Conservation (phyloP, 2,329 filamentous ascomycete species). For the Colletotrichum chlorophyti region DNA sequence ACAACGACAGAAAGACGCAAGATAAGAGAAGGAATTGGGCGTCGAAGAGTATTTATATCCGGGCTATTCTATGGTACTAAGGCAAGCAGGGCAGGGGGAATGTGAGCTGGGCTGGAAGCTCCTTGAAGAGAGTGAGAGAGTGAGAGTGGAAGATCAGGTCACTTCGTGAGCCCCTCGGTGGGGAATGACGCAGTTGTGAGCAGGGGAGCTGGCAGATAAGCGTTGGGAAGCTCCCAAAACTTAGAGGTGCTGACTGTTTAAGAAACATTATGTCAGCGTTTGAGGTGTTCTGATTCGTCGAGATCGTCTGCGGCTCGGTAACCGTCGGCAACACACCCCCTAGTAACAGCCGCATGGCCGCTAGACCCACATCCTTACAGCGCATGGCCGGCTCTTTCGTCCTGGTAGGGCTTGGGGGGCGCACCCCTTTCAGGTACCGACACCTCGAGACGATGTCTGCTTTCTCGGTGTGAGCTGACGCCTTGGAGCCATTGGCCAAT, state of each 20-base stretch:
- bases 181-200: constrained; percentile 22
- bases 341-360: constrained; percentile 15
- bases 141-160: constrained; percentile 22
- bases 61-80: not conserved
- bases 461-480: not conserved
- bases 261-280: not conserved
- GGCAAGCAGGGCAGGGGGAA: too few relatives aligned
- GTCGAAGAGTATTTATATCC: constrained; percentile 10
- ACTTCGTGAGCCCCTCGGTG: constrained; percentile 27
- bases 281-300: constrained; percentile 1
- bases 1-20: not conserved
- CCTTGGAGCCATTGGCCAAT: constrained; percentile 11
- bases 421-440: not conserved
- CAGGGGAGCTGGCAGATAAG: constrained; percentile 2
- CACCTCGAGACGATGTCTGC: not conserved
- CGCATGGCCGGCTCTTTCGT: not conserved
- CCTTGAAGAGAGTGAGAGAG: not conserved
- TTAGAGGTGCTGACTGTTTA: not conserved
- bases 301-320: not conserved
- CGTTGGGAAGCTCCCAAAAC: not conserved
- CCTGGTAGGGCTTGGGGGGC: not conserved
- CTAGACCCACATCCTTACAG: constrained; percentile 3
- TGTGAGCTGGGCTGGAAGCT: not conserved
- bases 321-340: constrained; percentile 18
- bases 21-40: constrained; percentile 6